A percentile compares a stretch with the other conserved stretches of the same genome.
These are phyloP conservation scores for Phenoliferia sp. DNA, from an alignment of 1,284 basidiomycete genomes.

Conservation along the genomic window DNA sequence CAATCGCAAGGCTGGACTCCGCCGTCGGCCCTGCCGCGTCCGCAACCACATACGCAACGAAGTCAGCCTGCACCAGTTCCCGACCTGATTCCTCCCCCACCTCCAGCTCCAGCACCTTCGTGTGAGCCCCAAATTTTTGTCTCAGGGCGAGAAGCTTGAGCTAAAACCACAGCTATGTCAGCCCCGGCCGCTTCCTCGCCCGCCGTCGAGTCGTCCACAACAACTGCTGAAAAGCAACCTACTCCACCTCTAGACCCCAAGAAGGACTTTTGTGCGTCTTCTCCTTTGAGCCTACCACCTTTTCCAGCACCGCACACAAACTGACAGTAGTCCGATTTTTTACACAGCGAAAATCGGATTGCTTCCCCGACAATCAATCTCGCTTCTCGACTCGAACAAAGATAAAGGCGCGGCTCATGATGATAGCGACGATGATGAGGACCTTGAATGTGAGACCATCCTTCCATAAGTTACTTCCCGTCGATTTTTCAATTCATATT, in stretches of 20 bases:
- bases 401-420: constrained; percentile 1
- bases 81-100: neutral
- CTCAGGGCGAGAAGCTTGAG: no score
- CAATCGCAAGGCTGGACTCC: constrained; percentile 4
- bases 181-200: neutral
- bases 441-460: neutral
- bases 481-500: neutral
- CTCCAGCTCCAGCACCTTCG: neutral
- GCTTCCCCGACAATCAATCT: constrained; percentile 25
- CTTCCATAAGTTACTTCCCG: neutral
- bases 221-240: neutral
- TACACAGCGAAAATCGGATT: constrained; percentile 24
- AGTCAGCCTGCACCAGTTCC: neutral
- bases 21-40: neutral
- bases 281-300: neutral
- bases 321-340: no score
- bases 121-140: neutral
- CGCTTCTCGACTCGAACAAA: constrained; percentile 23
- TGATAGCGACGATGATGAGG: neutral
- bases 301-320: no score
- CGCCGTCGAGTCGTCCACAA: neutral
- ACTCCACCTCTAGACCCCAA: constrained; percentile 1
- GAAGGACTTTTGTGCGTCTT: constrained; percentile 7
- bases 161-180: no score
- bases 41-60: constrained; percentile 2